Base-by-base conservation (phyloP, 129 eudicot genomes). In the Heracleum sosnowskyi region DNA sequence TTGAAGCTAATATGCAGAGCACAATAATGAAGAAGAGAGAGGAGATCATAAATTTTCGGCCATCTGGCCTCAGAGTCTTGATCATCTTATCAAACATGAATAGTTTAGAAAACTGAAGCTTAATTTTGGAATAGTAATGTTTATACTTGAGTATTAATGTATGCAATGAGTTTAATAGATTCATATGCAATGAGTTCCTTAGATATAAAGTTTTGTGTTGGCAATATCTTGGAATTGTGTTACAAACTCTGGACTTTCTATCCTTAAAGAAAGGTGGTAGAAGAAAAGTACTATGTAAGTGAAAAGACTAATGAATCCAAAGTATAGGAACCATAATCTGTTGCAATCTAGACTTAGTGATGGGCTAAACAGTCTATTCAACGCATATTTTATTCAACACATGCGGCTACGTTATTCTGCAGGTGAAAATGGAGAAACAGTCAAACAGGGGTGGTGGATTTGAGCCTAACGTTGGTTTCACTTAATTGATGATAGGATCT, bases 1-100 rank as follows among this genome's bases (percentile, higher is more conserved):
- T 81, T 2, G 90, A 95, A 73, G 98, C 97, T 68, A 90, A 79
- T 10, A 85, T 57, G 82, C 94, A 95, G 12, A 91, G 90, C 86
- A 95, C 87, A 18, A 83, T 68, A 35, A 91, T 86, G 94, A 88
- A 90, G 77, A 88, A 44, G 88, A 95, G 81, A 10, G 91, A 95
- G 1, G 92, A 84, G 28, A 92, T 24, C 75, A 90, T 83, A 86
- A 92, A 95, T 51, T 89, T 75, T 34, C 82, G 78, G 69, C 93
- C 85, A 35, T 78, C 79, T 37, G 81, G 81, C 26, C 76, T 80
- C 81, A 82, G 82, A n/a, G 82, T 78, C 87, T 86, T 88, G 64
- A 80, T 76, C 81, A 84, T 81, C 16, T n/a, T 80, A 44, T 64
- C 40, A 5, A 77, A 28, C 35, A 34, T 24, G 53, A 40, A 39